Conservation (phyloP, 2,329 filamentous ascomycete species). For the Sporothrix inflata region DNA sequence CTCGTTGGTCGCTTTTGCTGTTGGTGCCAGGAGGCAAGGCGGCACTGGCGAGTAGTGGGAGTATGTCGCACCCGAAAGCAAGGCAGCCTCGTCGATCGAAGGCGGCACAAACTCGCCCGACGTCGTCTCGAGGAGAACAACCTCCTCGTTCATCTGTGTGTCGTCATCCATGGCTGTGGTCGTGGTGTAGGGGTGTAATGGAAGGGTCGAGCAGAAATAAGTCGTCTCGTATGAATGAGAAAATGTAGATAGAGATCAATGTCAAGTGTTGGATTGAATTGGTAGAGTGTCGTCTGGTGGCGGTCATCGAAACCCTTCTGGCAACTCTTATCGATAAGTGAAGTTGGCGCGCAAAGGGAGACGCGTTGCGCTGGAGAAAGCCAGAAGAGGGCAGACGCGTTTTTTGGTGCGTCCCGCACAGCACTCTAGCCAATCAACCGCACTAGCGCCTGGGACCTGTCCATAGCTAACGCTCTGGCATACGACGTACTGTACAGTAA, state of each 20-base stretch:
- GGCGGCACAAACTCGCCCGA: slow-evolving; percentile 64
- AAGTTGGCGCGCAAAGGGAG: neutral
- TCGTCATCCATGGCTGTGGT: slow-evolving; percentile 16
- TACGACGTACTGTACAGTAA: neutral
- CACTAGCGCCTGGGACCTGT: neutral
- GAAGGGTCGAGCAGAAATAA: neutral
- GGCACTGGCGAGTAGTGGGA: slow-evolving; percentile 73
- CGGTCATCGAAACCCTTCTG: neutral
- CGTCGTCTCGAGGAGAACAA: slow-evolving; percentile 40
- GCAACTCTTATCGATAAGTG: slow-evolving; percentile 23
- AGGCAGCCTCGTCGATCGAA: slow-evolving; percentile 60
- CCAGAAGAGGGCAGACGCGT: slow-evolving; percentile 19
- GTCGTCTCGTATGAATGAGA: neutral
- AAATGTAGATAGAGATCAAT: neutral
- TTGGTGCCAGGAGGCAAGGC: slow-evolving; percentile 55
- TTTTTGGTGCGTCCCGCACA: slow-evolving; percentile 7
- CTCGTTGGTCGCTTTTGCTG: slow-evolving; percentile 31
- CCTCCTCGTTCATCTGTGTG: slow-evolving; percentile 40
- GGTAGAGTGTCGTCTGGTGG: neutral
- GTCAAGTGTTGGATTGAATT: neutral
- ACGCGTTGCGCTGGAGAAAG: slow-evolving; percentile 26
- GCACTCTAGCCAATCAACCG: slow-evolving; percentile 1
- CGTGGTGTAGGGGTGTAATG: neutral
- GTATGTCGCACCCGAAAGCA: slow-evolving; percentile 70
- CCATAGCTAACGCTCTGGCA: neutral